Evolutionary conservation across 176 grass and related monocot species (phyloP).

Genomic region (Cenchrus purpureus): DNA sequence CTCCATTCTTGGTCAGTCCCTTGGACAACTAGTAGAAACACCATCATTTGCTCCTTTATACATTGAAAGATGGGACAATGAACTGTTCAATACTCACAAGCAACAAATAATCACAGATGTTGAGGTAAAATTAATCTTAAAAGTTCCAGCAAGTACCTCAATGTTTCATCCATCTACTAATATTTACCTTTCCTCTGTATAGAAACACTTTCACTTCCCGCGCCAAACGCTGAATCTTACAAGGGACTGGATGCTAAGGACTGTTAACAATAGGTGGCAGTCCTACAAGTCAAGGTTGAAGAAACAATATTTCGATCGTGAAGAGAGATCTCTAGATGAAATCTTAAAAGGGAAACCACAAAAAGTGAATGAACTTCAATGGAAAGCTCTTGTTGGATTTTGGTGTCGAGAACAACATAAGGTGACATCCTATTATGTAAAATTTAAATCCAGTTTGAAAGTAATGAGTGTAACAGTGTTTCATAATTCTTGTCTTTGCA

Average conservation of each 20-base stretch:
- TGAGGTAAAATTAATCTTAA: not conserved
- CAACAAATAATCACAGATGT: too few relatives aligned
- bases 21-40: too few relatives aligned
- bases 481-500: not conserved
- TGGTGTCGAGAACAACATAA: not conserved
- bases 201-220: not conserved
- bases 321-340: not conserved
- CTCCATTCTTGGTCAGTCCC: too few relatives aligned
- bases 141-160: not conserved
- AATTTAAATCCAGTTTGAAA: not conserved
- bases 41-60: too few relatives aligned
- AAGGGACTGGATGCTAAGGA: not conserved
- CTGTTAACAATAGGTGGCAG: not conserved
- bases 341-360: not conserved
- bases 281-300: slow-evolving; percentile 9
- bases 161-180: not conserved
- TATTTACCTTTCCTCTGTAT: too few relatives aligned
- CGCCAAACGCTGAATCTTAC: not conserved
- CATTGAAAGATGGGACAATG: too few relatives aligned
- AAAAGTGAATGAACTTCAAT: not conserved
- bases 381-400: not conserved
- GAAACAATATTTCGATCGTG: not conserved
- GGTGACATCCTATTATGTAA: not conserved
- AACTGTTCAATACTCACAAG: too few relatives aligned
- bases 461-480: not conserved